phyloP scores from a whole-genome alignment of 176 grass and related monocot species.

The Musa schizocarpa region DNA sequence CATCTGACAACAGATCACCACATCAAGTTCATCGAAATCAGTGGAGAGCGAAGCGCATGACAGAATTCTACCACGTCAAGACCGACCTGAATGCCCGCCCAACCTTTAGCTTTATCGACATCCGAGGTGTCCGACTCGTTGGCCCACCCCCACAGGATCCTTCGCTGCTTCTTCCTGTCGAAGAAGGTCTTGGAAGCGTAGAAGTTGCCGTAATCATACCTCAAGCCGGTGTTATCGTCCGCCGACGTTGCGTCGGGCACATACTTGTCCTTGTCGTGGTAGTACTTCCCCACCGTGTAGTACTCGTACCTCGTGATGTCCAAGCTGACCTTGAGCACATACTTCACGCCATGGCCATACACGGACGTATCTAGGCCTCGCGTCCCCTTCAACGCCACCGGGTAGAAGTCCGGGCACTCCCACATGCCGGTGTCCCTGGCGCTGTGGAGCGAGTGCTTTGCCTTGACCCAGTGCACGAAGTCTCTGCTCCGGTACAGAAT shows the following conservation, averaged over 20 bases:
- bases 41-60: not conserved
- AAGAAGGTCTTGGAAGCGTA: slow-evolving; percentile 51
- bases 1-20: slow-evolving; percentile 15
- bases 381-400: slow-evolving; percentile 29
- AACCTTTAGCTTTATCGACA: slow-evolving; percentile 40
- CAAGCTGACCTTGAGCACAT: slow-evolving; percentile 69
- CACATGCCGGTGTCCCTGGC: slow-evolving; percentile 16
- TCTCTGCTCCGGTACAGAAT: slow-evolving; percentile 39
- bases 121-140: slow-evolving; percentile 51
- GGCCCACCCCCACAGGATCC: slow-evolving; percentile 61
- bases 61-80: not conserved
- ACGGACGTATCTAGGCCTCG: slow-evolving; percentile 27
- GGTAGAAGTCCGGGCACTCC: slow-evolving; percentile 69
- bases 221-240: slow-evolving; percentile 40
- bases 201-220: slow-evolving; percentile 45
- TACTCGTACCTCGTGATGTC: slow-evolving; percentile 43
- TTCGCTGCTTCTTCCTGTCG: slow-evolving; percentile 43
- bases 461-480: slow-evolving; percentile 37
- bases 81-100: slow-evolving; percentile 62
- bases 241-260: slow-evolving; percentile 27
- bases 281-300: slow-evolving; percentile 57
- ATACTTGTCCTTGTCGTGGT: slow-evolving; percentile 40
- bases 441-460: slow-evolving; percentile 21
- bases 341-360: slow-evolving; percentile 7
- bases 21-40: not conserved